phyloP scores from a whole-genome alignment of 2,329 filamentous ascomycete genomes.

The Ceratocystis papillata region DNA sequence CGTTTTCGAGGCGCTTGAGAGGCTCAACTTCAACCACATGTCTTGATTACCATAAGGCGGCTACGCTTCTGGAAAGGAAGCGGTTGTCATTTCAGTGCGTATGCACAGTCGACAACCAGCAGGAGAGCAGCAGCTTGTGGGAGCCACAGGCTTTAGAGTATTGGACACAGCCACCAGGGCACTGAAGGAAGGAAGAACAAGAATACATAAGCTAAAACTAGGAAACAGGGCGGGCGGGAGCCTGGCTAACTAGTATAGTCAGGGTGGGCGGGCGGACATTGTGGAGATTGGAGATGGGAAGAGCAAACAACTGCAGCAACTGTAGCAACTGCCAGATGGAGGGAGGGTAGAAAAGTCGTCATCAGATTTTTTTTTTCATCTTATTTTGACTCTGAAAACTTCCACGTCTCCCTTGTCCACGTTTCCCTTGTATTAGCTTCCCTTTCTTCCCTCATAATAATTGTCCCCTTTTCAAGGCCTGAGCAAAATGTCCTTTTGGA shows the following conservation, averaged over 20 bases:
- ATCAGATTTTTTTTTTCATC: background rate
- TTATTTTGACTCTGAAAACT: background rate
- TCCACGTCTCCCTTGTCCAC: background rate
- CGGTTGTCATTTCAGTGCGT: background rate
- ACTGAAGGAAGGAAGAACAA: conserved; percentile 1
- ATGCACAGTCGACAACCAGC: background rate
- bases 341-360: background rate
- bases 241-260: too few relatives aligned
- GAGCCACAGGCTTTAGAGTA: background rate
- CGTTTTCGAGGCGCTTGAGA: background rate
- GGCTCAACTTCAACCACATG: background rate
- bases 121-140: background rate
- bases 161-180: background rate
- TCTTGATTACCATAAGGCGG: background rate
- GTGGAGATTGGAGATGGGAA: background rate
- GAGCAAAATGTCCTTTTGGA: background rate
- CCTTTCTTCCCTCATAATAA: background rate
- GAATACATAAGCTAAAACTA: background rate
- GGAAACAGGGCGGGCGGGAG: background rate
- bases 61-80: conserved; percentile 2
- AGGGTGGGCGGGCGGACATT: too few relatives aligned
- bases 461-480: background rate
- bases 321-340: too few relatives aligned
- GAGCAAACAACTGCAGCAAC: background rate
- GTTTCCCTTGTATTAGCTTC: background rate